A percentile compares a stretch with the other conserved stretches of the same genome.
Conservation (phyloP, 2,329 filamentous ascomycete species). For the Aspergillus unguis region DNA sequence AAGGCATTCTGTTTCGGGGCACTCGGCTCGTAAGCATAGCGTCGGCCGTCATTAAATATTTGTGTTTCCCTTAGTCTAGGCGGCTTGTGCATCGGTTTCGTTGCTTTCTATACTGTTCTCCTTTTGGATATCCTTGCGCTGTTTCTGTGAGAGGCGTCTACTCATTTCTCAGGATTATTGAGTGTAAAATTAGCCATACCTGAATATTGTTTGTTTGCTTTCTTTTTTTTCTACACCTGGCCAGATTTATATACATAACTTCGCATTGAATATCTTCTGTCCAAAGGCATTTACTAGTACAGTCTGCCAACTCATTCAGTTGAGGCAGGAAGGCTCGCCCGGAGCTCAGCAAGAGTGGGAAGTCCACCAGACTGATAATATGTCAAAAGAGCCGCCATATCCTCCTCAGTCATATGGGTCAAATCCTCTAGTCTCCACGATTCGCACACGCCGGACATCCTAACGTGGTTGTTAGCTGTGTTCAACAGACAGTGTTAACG, state of each 20-base stretch:
- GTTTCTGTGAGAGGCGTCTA: slow-evolving; percentile 18
- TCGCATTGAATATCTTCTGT: not conserved
- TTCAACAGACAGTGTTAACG: not conserved
- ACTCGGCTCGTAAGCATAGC: slow-evolving; percentile 30
- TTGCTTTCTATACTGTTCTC: slow-evolving; percentile 1
- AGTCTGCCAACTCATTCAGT: not conserved
- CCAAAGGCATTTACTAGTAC: not conserved
- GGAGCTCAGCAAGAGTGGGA: slow-evolving; percentile 37
- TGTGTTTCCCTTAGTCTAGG: slow-evolving; percentile 7
- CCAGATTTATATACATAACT: slow-evolving; percentile 8
- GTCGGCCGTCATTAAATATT: slow-evolving; percentile 18
- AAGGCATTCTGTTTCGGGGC: slow-evolving; percentile 35
- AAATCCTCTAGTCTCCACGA: slow-evolving; percentile 81
- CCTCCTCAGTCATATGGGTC: slow-evolving; percentile 74
- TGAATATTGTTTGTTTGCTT: slow-evolving; percentile 10
- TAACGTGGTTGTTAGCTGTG: slow-evolving; percentile 29
- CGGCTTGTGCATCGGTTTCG: not conserved
- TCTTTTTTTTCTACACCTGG: not conserved
- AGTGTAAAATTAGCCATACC: slow-evolving; percentile 22
- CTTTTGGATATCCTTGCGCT: slow-evolving; percentile 31
- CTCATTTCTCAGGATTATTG: slow-evolving; percentile 16
- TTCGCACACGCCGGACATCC: slow-evolving; percentile 92
- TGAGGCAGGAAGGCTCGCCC: slow-evolving; percentile 12
- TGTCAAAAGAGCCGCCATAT: slow-evolving; percentile 78
- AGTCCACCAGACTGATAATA: slow-evolving; percentile 58